Evolutionary conservation across 2,329 filamentous ascomycete genomes (phyloP), one percentile per base, ranked within the genome.

Genomic region (Boeremia exigua): DNA sequence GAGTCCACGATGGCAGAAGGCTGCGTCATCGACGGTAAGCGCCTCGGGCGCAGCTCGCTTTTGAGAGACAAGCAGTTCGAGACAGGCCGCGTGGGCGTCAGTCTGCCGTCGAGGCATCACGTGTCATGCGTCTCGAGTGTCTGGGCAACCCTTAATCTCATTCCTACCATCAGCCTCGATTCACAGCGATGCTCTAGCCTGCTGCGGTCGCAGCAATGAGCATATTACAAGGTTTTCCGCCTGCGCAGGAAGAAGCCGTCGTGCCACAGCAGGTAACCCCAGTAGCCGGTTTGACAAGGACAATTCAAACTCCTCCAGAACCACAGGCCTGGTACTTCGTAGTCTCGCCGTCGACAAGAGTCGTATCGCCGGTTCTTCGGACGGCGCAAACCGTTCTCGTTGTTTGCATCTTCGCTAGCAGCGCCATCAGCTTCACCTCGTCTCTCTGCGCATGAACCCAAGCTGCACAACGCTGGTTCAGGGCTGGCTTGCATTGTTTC

Each of bases 151-250:
- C 30, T 19, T 42, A 48, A 49, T 44, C 59, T 54, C 53, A 51
- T 48, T 56, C 53, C 53, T 51, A 36, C 30, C 42, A 6, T 45
- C 36, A 44, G 33, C 54, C 52, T 50, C 43, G 32, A 45, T 38
- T 36, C 34, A 45, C 15, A 37, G 37, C 48, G 44, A 55, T 30
- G 48, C 27, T 48, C 39, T 52, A 43, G 46, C 57, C 55, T 56
- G 50, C 50, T 61, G 40, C 58, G 27, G 43, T 51, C 37, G 56
- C 61, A 48, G 59, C 56, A 59, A 61, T 57, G 53, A 61, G 48
- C 54, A 53, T 42, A 50, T 37, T 54, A 49, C 59, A 56, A 48
- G 47, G 28, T 48, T 23, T 23, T 23, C 19, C 19, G 19, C 19
- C 12, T 38, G 39, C 40, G 43, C 28, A 36, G 46, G 48, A 36